Evolutionary conservation across 2,329 filamentous ascomycete species (phyloP).

Genomic region (Sordariomycetes sp.): DNA sequence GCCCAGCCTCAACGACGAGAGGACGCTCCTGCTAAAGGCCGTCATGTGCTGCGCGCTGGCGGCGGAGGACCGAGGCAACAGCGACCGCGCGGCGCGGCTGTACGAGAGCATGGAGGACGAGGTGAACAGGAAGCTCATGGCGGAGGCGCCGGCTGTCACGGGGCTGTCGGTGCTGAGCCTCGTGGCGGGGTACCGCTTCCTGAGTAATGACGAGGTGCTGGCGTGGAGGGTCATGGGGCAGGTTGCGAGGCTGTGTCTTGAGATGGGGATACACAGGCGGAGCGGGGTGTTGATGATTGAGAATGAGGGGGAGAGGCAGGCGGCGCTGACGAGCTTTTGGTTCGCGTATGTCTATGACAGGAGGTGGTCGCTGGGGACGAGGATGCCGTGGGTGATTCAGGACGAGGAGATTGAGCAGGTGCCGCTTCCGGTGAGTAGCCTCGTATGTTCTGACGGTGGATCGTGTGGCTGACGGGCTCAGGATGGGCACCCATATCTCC

Average conservation of each 20-base stretch:
- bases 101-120: constrained; percentile 65
- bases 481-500: constrained; percentile 55
- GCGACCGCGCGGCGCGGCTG: constrained; percentile 56
- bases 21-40: constrained; percentile 65
- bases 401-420: constrained; percentile 77
- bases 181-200: constrained; percentile 59
- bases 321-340: constrained; percentile 70
- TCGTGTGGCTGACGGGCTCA: constrained; percentile 12
- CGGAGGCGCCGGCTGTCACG: constrained; percentile 30
- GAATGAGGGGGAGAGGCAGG: constrained; percentile 53
- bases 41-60: constrained; percentile 67
- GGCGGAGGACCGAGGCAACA: constrained; percentile 68
- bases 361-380: constrained; percentile 81
- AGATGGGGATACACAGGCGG: constrained; percentile 70
- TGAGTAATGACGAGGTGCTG: constrained; percentile 72
- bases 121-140: constrained; percentile 52
- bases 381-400: constrained; percentile 72
- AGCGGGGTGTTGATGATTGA: constrained; percentile 59
- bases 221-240: constrained; percentile 82
- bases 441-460: background rate
- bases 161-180: constrained; percentile 38
- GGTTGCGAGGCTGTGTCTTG: constrained; percentile 64
- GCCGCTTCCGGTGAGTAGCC: constrained; percentile 56
- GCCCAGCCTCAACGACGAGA: constrained; percentile 29
- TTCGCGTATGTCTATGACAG: constrained; percentile 74